Conservation (phyloP, 208 protist species). For the Histomonas meleagridis region DNA sequence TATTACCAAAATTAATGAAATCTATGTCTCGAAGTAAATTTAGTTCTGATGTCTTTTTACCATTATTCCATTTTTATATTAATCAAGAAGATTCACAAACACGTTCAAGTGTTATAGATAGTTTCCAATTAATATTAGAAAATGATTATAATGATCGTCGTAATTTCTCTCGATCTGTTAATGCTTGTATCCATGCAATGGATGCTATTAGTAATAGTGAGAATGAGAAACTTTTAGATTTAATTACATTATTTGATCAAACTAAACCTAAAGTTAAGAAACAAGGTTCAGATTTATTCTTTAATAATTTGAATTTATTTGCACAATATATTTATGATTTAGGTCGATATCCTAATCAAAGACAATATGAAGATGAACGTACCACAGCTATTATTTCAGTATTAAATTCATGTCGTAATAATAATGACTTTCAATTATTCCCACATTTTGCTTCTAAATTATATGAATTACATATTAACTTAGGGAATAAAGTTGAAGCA, state of each 20-base stretch:
- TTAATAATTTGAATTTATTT: background rate
- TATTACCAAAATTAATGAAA: background rate
- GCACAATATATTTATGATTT: background rate
- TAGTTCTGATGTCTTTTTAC: background rate
- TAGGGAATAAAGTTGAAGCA: background rate
- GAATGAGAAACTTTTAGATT: background rate
- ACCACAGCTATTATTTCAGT: background rate
- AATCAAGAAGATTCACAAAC: background rate
- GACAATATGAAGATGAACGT: constrained; percentile 12
- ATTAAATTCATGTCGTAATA: background rate
- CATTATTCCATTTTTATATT: constrained; percentile 8
- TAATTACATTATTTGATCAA: background rate
- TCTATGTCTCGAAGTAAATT: background rate
- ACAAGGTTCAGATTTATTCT: background rate
- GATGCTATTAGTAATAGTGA: background rate
- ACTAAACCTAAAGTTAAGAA: background rate
- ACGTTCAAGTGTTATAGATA: background rate
- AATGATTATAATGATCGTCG: background rate
- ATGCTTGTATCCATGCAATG: background rate
- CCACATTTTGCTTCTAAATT: background rate
- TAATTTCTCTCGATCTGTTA: background rate
- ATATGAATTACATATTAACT: background rate
- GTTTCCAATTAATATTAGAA: background rate
- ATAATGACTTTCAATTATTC: background rate
- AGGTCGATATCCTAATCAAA: background rate